A percentile compares a stretch with the other conserved stretches of the same genome.
phyloP scores from a whole-genome alignment of 2,329 filamentous ascomycete genomes.

The Coleophoma cylindrospora region DNA sequence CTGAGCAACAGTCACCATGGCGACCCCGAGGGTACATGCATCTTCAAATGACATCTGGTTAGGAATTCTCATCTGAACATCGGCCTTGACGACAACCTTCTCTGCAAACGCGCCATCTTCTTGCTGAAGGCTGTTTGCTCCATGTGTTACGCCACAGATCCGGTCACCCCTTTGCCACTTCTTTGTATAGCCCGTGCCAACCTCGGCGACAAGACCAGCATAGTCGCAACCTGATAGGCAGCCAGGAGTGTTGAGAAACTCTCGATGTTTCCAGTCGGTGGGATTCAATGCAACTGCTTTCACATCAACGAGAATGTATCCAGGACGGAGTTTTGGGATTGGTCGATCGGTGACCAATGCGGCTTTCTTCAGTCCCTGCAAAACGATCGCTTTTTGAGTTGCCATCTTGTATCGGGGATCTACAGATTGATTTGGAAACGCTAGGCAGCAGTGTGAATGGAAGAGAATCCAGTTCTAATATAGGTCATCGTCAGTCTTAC shows the following conservation, averaged over 20 bases:
- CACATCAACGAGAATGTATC: constrained; percentile 9
- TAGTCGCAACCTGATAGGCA: constrained; percentile 31
- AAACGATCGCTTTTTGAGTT: constrained; percentile 1
- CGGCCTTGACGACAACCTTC: constrained; percentile 21
- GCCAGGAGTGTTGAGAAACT: neutral
- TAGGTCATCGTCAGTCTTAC: no score
- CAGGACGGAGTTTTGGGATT: constrained; percentile 7
- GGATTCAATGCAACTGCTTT: constrained; percentile 10
- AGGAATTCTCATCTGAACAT: constrained; percentile 35
- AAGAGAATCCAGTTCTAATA: no score
- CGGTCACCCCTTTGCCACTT: constrained; percentile 7
- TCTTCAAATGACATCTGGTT: constrained; percentile 36
- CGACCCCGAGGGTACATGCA: constrained; percentile 29
- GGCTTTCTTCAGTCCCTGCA: neutral
- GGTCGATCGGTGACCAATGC: constrained; percentile 1
- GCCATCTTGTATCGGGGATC: neutral
- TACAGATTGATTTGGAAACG: no score
- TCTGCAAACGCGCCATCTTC: constrained; percentile 29
- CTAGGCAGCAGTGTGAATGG: no score
- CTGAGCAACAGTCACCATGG: constrained; percentile 36
- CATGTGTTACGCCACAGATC: constrained; percentile 30
- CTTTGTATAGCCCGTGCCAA: constrained; percentile 33
- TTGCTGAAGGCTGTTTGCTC: constrained; percentile 23
- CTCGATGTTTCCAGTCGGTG: constrained; percentile 12
- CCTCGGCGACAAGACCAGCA: constrained; percentile 38